Base-by-base conservation (phyloP, 768 basidiomycete genomes). In the Tricholoma saponaceum region DNA sequence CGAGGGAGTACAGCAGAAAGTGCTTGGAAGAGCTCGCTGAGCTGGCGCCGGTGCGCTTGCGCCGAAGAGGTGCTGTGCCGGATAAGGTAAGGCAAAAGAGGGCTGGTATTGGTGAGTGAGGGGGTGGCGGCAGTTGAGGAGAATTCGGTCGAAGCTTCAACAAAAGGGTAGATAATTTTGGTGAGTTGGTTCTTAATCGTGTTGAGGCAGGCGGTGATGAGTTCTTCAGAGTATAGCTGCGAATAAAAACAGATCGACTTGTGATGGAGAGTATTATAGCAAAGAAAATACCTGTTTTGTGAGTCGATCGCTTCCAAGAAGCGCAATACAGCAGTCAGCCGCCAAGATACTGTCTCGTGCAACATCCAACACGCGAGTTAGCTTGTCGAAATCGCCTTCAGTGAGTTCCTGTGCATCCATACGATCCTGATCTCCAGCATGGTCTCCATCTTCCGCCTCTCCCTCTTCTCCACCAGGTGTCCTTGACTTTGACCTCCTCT, bases 161-260 rank as follows among this genome's bases (percentile, higher is more conserved):
- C 83, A 61, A 95, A 91, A 0, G 92, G 94, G 66, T 92, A 95
- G 12, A 98, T 77, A 47, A 92, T 78, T 66, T 84, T 83, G 1
- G 83, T 83, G 28, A 97, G 82, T 57, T 88, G 87, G 60, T 88
- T 89, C 68, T 95, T 95, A 60, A 94, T 79, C 0, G 87, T 77
- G 43, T 73, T 76, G 16, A 98, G 76, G 72, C 94, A 92, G 0
- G 82, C 76, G 0, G 86, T 86, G 60, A 99, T 92, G 10, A 95
- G 78, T 67, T 99, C 97, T 69, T 98, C 94, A 0, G 96, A 97
- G 70, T 96, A 96, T 8, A 98, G 75, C 90, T 95, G 65, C 16
- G 7, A 44, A 2, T 16, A n/a, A 20, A 32, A 56, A 25, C 5
- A 49, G 5, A 14, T 32, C n/a, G 39, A 13, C 32, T n/a, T 18